Base-by-base conservation (phyloP, 768 basidiomycete genomes). In the Termitomyces heimii region DNA sequence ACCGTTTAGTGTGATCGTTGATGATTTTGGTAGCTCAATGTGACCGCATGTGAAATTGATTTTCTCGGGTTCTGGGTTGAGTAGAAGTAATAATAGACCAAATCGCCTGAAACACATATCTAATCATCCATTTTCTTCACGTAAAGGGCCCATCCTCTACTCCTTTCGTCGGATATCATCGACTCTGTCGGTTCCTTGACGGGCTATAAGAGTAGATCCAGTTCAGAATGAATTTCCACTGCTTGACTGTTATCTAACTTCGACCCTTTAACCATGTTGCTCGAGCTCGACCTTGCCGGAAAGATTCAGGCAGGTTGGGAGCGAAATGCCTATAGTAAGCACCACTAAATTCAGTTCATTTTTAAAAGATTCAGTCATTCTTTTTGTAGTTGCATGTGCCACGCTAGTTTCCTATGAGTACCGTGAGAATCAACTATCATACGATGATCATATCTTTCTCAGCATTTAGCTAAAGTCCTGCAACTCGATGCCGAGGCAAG, bases 391-490 rank as follows among this genome's bases (percentile, higher is more conserved):
- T 31, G 60, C 65, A 2, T 64, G 64, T 49, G 65, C 66, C 47
- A 55, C 61, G 5, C 57, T 68, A 28, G 48, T 68, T 26, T 31
- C 26, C 20, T 70, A 70, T 32, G 68, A 70, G 43, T 65, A 64
- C 44, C 57, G 67, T 68, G 40, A 61, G 66, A 14, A 48, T n/a
- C 53, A 3, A 9, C 31, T 47, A 37, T 1, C 20, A 10, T 28
- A 4, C 18, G 4, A 53, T 20, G 18, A 4, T 13, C 28, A 13
- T 44, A 37, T 29, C 12, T 8, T 3, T 31, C 39, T 32, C 53
- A 18, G 47, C 26, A 26, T 31, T 22, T 10, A n/a, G n/a, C n/a
- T n/a, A n/a, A n/a, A 68, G 68, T 67, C 29, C 59, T 68, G 26
- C 66, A 66, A 43, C 55, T 70, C 18, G 55, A 58, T 45, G 54